These are phyloP conservation scores for Cryptococcus sp. DNA, from an alignment of 1,284 basidiomycete species.

Conservation along the genomic window DNA sequence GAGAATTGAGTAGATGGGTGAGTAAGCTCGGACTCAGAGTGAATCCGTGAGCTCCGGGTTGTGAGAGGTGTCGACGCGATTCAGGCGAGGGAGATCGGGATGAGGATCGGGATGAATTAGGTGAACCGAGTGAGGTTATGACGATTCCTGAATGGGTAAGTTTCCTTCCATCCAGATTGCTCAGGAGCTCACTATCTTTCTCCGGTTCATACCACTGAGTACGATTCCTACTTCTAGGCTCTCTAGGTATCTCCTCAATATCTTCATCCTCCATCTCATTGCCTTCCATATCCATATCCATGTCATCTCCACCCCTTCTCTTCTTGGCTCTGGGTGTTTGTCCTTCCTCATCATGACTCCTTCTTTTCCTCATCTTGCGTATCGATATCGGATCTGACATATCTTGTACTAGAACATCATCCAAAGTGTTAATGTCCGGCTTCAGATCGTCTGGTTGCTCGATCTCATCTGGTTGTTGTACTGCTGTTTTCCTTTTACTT, in stretches of 20 bases:
- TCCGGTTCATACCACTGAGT: constrained; percentile 42
- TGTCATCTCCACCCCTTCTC: constrained; percentile 4
- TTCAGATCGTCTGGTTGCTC: constrained; percentile 19
- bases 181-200: constrained; percentile 34
- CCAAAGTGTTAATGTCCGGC: neutral
- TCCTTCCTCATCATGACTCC: neutral
- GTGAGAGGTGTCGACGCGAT: constrained; percentile 17
- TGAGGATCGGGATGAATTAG: constrained; percentile 17
- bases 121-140: constrained; percentile 31
- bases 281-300: constrained; percentile 27
- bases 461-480: constrained; percentile 24
- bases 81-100: constrained; percentile 19
- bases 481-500: constrained; percentile 3
- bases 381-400: neutral
- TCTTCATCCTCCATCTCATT: constrained; percentile 5
- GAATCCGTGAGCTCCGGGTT: constrained; percentile 41
- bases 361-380: neutral
- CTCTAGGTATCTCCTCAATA: constrained; percentile 5
- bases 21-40: constrained; percentile 41
- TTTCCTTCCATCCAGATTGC: neutral
- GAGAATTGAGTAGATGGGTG: constrained; percentile 38
- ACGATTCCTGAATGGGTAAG: constrained; percentile 28
- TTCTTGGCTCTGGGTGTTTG: constrained; percentile 1
- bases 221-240: constrained; percentile 5
- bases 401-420: too few relatives aligned